Base-by-base conservation (phyloP, 2,329 filamentous ascomycete genomes). In the Sporothrix humicola region DNA sequence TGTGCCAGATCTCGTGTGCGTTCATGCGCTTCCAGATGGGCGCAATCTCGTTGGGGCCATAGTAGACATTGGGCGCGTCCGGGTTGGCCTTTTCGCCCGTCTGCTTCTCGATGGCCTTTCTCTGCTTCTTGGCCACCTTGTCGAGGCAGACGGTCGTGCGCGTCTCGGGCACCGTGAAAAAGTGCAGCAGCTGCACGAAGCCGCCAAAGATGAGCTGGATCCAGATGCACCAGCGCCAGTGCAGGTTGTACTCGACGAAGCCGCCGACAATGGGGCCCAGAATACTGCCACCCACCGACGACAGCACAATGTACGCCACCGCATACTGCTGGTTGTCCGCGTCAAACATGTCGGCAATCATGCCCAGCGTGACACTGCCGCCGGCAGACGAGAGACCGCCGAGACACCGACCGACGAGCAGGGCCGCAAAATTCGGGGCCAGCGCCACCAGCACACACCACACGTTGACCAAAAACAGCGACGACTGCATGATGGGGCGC, bases 121-220 rank as follows among this genome's bases (percentile, higher is more conserved):
- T 88, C 76, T 90, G 88, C 80, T 88, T 89, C 86, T 93, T 93
- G 42, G 93, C 93, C 74, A 95, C 93, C 1, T 85, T 85, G 82
- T 96, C 91, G 86, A 97, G 90, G 84, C 96, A 86, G 75, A 94
- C 88, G 4, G 91, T 93, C 0, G 89, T 88, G 71, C 93, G 87
- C 0, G 93, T 96, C 81, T 96, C 93, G 0, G 93, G 93, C 0
- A 96, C 93, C 8, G 89, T 85, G 73, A 92, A 79, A 69, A 91
- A 83, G 79, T 94, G 92, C 4, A 92, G 78, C 4, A 88, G 20
- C 79, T 95, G 92, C 2, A 93, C 88, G 48, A 88, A 85, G 9
- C 82, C 91, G 20, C 93, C 93, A 71, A 95, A 90, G 77, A 95
- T 94, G 76, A 95, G 87, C 81, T 95, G 92, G 74, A 95, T 92